Evolutionary conservation across 768 basidiomycete genomes (phyloP).

Genomic region (Tubosaeta sp.): DNA sequence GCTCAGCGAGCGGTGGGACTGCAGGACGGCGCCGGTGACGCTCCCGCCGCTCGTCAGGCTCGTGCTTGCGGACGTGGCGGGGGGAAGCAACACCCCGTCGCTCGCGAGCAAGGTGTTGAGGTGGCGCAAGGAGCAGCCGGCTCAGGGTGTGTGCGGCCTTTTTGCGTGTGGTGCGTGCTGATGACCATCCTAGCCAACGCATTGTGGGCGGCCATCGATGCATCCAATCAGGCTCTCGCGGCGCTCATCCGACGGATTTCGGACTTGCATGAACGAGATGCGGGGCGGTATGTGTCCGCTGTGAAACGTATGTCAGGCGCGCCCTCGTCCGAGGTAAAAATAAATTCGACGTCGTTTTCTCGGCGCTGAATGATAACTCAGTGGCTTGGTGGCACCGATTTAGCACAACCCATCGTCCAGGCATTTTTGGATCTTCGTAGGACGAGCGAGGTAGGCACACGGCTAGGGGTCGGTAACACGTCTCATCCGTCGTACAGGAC

Average conservation of each 20-base stretch:
- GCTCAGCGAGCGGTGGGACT: conserved; percentile 64
- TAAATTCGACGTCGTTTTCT: neutral
- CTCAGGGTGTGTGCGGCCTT: conserved; percentile 41
- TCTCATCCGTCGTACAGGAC: conserved; percentile 38
- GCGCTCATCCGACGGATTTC: conserved; percentile 49
- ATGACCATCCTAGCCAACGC: conserved; percentile 43
- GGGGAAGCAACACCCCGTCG: conserved; percentile 93
- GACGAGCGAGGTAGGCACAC: conserved; percentile 49
- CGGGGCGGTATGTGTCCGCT: conserved; percentile 47
- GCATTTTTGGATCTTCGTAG: conserved; percentile 56
- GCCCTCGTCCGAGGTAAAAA: conserved; percentile 52
- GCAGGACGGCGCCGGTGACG: conserved; percentile 60
- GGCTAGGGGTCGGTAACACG: neutral
- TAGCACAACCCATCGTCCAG: conserved; percentile 38
- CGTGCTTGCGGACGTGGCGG: conserved; percentile 93
- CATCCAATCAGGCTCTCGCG: conserved; percentile 58
- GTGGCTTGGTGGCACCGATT: conserved; percentile 38
- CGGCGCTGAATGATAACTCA: conserved; percentile 20
- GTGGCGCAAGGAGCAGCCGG: conserved; percentile 71
- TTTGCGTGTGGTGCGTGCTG: neutral
- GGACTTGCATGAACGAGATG: conserved; percentile 44
- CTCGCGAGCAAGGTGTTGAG: conserved; percentile 87
- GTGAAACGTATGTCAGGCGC: conserved; percentile 61
- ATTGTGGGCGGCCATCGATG: conserved; percentile 62
- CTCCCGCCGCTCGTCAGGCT: conserved; percentile 83